Conservation (phyloP, 2,329 filamentous ascomycete genomes). For the Geosmithia morbida region DNA sequence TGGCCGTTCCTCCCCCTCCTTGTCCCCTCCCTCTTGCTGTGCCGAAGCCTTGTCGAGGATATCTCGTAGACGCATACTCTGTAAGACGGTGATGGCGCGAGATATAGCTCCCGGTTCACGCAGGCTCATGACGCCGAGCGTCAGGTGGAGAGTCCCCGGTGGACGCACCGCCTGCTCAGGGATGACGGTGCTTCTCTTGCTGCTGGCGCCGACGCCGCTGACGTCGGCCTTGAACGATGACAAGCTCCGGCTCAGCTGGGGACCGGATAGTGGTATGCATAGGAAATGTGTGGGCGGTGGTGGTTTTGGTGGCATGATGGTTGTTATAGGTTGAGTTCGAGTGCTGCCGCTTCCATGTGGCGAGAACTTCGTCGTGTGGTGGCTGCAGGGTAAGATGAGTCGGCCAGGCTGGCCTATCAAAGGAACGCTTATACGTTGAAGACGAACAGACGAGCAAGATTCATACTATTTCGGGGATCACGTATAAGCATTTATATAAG, state of each 20-base stretch:
- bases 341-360: no score
- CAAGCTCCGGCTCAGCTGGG: constrained; percentile 51
- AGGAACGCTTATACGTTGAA: no score
- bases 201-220: background rate
- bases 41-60: constrained; percentile 16
- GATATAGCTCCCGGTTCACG: constrained; percentile 26
- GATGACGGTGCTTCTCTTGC: constrained; percentile 24
- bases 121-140: constrained; percentile 74
- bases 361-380: no score
- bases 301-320: constrained; percentile 8
- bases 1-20: background rate
- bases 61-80: constrained; percentile 20
- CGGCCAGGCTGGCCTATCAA: no score
- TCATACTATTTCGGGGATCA: no score
- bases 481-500: no score
- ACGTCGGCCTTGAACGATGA: constrained; percentile 47
- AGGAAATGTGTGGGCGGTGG: constrained; percentile 56
- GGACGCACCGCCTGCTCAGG: constrained; percentile 59
- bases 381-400: no score
- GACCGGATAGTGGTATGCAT: constrained; percentile 55
- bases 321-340: background rate
- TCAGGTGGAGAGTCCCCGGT: constrained; percentile 70
- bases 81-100: constrained; percentile 24
- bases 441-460: no score
- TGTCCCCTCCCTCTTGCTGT: background rate